Evolutionary conservation across 345 rosid species (phyloP).

Genomic region (Carallia brachiata): DNA sequence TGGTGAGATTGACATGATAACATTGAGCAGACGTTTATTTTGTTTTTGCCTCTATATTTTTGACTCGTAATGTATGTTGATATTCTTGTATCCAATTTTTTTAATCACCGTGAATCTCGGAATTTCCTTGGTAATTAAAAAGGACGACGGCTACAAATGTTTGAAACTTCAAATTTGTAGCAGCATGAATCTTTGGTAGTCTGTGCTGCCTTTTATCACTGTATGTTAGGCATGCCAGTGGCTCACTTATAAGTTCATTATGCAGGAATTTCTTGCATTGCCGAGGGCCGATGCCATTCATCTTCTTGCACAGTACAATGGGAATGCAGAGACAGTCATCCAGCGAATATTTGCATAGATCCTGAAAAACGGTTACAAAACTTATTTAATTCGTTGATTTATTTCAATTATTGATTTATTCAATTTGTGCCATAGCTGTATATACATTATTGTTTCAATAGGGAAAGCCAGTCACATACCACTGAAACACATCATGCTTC

Average conservation of each 20-base stretch:
- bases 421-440: conserved; percentile 15
- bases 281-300: conserved; percentile 96
- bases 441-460: neutral
- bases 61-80: too few species aligned
- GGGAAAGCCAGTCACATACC: neutral
- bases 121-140: too few species aligned
- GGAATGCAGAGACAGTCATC: conserved; percentile 80
- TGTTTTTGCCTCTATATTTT: too few species aligned
- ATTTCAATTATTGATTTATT: conserved; percentile 22
- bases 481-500: neutral
- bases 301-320: conserved; percentile 81
- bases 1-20: too few species aligned
- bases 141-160: too few species aligned
- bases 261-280: conserved; percentile 96
- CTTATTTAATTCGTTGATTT: conserved; percentile 19
- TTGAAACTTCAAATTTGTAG: neutral
- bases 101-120: too few species aligned
- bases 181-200: too few species aligned
- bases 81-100: too few species aligned
- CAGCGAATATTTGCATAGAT: conserved; percentile 71
- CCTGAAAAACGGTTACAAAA: conserved; percentile 3
- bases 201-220: neutral
- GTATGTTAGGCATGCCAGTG: neutral
- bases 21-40: too few species aligned
- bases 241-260: neutral